A percentile compares a stretch with the other conserved stretches of the same genome.
These are phyloP conservation scores for Picea abies DNA, from an alignment of 83 land plant species.

Conservation along the genomic window DNA sequence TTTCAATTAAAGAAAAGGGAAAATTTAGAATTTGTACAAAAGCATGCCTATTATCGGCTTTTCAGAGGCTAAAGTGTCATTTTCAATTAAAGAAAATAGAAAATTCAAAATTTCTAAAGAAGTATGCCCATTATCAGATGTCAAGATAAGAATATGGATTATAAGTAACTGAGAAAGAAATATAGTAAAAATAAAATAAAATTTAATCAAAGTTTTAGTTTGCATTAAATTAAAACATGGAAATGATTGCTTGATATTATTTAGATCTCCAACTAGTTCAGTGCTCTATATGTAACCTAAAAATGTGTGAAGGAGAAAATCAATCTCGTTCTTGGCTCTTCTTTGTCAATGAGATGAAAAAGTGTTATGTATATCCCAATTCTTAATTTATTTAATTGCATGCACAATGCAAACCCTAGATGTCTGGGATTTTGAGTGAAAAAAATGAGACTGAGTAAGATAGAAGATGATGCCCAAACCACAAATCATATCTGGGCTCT, in stretches of 20 bases:
- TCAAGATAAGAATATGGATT: constrained; percentile 84
- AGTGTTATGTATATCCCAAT: not conserved
- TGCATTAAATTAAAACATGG: not conserved
- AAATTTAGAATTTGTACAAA: constrained; percentile 7
- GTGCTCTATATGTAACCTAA: constrained; percentile 87
- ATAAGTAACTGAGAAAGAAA: constrained; percentile 52
- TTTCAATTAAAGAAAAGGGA: not conserved
- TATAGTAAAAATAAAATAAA: not conserved
- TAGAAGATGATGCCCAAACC: no score
- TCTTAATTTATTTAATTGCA: constrained; percentile 19
- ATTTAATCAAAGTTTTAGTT: not conserved
- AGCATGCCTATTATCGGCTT: constrained; percentile 36
- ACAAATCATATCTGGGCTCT: no score
- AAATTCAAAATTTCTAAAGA: constrained; percentile 10
- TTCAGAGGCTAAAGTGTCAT: not conserved
- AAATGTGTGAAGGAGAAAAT: constrained; percentile 78
- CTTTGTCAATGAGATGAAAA: not conserved
- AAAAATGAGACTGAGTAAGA: no score
- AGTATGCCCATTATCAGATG: constrained; percentile 33
- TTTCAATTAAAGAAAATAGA: not conserved
- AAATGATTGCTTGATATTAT: not conserved
- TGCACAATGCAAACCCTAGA: constrained; percentile 92
- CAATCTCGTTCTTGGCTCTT: not conserved
- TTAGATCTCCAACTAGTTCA: constrained; percentile 89
- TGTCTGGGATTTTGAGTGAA: constrained; percentile 60